Evolutionary conservation across 345 rosid species (phyloP).

Genomic region (Acer yangbiense): DNA sequence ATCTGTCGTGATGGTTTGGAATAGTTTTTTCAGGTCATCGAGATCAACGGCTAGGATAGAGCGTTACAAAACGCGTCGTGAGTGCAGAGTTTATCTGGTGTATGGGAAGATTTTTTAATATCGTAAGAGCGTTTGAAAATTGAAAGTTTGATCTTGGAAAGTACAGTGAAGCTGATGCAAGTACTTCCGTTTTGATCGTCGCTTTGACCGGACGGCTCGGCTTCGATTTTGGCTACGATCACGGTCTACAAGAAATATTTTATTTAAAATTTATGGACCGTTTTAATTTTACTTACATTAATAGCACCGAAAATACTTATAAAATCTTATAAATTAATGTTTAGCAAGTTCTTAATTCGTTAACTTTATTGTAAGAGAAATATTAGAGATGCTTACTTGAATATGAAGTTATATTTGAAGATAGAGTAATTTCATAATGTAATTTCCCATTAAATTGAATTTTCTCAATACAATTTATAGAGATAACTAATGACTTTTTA

Average conservation of each 20-base stretch:
- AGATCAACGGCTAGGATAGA: neutral
- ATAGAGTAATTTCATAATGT: no score
- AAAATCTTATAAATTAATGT: no score
- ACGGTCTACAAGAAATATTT: neutral
- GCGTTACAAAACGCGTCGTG: neutral
- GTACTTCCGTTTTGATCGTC: neutral
- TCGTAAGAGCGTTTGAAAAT: neutral
- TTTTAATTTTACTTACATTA: no score
- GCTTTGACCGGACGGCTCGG: constrained; percentile 2
- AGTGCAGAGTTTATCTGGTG: neutral
- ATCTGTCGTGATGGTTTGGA: constrained; percentile 1
- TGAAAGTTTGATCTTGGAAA: neutral
- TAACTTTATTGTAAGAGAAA: no score
- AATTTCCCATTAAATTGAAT: no score
- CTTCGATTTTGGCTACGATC: neutral
- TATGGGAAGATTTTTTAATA: neutral
- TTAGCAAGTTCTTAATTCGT: no score
- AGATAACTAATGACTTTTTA: no score
- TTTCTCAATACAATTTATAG: no score
- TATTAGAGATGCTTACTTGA: no score
- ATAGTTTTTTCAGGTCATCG: neutral
- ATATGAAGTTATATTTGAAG: no score
- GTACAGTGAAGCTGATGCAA: neutral
- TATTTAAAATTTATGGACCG: no score
- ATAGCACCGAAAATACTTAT: no score